Base-by-base conservation (phyloP, 2,329 filamentous ascomycete species). In the Monosporascus ibericus region DNA sequence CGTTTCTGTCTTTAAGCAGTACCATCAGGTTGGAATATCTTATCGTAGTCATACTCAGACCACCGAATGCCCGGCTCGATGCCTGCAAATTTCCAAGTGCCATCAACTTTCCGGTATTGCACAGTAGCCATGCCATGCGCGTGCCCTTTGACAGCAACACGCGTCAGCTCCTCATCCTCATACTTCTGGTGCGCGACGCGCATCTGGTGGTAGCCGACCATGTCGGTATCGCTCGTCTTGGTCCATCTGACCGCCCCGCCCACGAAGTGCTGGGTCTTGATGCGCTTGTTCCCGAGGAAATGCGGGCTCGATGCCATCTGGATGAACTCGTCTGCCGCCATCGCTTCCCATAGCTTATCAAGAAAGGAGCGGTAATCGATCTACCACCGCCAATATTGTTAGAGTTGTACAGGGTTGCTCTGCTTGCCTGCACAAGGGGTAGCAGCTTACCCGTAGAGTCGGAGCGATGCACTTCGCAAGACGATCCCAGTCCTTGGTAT, bases 191-290 rank as follows among this genome's bases (percentile, higher is more conserved):
- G 79, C 17, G 79, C 78, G 44, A 81, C 79, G 30, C 79, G 77
- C 57, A 82, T 71, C 69, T 82, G 79, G 63, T 82, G 79, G 64
- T 74, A 75, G 52, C 78, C 76, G 27, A 68, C 73, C 54, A 81
- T 76, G 55, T 77, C 72, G 55, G 68, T 68, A 51, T 76, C 74
- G 27, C 63, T 65, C 14, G 72, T 70, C 66, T 78, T 75, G 63
- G 75, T 73, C 77, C 76, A 81, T 58, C 71, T 70, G 24, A 24
- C 24, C 36, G 73, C 74, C 54, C 72, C 75, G 56, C 78, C 78
- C 58, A 81, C 74, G 63, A 80, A 77, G 66, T 82, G 78, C 68
- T 82, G 78, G 20, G 78, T 82, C 68, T 74, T 79, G 59, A 82
- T 70, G 20, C 72, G 68, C 20, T 72, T 71, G 67, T 80, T 74